Evolutionary conservation across 257 asterid species (phyloP).

Genomic region (Voacanga thouarsii): DNA sequence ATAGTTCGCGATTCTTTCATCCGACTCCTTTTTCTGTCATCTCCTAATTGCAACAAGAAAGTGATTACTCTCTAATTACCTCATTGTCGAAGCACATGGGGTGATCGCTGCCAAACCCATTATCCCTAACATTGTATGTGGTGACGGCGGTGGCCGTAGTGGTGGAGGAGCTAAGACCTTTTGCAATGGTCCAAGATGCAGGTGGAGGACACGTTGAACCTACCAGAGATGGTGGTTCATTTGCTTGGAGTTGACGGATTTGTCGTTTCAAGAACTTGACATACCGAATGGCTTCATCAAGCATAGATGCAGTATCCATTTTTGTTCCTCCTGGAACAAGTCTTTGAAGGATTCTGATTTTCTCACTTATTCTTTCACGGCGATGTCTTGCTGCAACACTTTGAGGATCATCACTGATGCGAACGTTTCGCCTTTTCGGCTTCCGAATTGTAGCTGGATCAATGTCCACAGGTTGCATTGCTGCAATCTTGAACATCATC

Average conservation of each 20-base stretch:
- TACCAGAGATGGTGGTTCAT: conserved; percentile 13
- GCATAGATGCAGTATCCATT: conserved; percentile 90
- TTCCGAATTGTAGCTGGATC: conserved; percentile 69
- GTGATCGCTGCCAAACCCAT: conserved; percentile 8
- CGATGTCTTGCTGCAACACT: conserved; percentile 91
- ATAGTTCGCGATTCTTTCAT: not conserved
- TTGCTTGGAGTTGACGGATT: conserved; percentile 52
- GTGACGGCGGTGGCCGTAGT: not conserved
- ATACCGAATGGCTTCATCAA: conserved; percentile 85
- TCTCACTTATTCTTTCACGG: conserved; percentile 85
- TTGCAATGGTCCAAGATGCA: conserved; percentile 30
- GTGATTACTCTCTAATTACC: conserved; percentile 30
- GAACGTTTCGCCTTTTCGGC: conserved; percentile 66
- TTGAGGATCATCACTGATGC: conserved; percentile 89
- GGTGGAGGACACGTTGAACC: conserved; percentile 9
- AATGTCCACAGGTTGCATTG: conserved; percentile 91
- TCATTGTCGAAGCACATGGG: conserved; percentile 30
- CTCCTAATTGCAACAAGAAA: not conserved
- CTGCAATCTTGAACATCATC: conserved; percentile 89
- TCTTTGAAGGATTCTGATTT: conserved; percentile 64
- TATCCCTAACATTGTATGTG: conserved; percentile 33
- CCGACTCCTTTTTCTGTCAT: too few relatives aligned
- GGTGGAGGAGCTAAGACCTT: conserved; percentile 7
- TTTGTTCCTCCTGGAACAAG: conserved; percentile 89
- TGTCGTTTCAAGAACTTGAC: conserved; percentile 79